Conservation (phyloP, 176 grass and related monocot species). For the Oryza officinalis region DNA sequence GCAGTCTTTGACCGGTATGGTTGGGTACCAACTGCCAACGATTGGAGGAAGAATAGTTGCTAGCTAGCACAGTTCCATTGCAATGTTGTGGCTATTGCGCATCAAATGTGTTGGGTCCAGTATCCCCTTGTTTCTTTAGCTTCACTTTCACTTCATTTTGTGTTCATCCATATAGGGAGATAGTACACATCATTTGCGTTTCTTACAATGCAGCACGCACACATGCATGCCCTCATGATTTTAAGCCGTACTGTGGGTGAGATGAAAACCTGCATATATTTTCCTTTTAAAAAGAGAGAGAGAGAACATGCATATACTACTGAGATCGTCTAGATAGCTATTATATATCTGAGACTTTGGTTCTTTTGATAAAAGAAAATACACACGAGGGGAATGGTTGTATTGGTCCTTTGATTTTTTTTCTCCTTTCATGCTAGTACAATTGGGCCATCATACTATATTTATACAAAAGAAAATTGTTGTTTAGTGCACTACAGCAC, state of each 20-base stretch:
- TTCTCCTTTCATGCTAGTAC: not conserved
- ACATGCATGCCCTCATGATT: not conserved
- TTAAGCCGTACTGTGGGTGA: no score
- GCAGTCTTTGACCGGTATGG: slow-evolving; percentile 22
- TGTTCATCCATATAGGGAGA: not conserved
- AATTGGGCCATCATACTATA: not conserved
- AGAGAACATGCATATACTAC: not conserved
- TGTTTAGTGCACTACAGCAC: slow-evolving; percentile 37
- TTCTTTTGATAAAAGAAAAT: not conserved
- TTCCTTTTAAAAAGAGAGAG: not conserved
- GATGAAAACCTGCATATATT: not conserved
- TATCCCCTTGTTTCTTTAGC: not conserved
- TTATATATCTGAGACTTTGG: not conserved
- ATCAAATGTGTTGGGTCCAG: not conserved
- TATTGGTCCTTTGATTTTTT: not conserved
- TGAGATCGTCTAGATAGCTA: not conserved
- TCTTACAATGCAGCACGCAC: not conserved
- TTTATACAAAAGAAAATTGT: not conserved
- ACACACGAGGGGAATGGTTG: not conserved
- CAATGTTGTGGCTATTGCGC: slow-evolving; percentile 3
- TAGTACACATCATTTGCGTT: not conserved
- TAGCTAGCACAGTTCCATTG: not conserved
- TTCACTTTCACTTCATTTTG: not conserved
- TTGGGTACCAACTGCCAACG: slow-evolving; percentile 23
- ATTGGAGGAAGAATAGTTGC: not conserved